Evolutionary conservation across 306 rosid species (phyloP).

Genomic region (Prunus armeniaca): DNA sequence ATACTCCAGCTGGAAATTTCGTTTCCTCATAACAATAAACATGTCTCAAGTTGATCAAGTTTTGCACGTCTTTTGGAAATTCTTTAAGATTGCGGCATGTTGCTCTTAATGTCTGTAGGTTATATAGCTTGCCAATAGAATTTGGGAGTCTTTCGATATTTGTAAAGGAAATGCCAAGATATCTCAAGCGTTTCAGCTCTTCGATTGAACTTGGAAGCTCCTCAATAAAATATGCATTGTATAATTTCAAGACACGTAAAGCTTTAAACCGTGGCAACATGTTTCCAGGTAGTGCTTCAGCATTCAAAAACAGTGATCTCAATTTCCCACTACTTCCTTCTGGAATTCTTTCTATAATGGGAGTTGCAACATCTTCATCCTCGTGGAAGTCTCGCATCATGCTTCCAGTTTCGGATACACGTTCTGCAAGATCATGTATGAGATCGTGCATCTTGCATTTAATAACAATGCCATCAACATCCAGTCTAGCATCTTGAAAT

Average conservation of each 20-base stretch:
- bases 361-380: not conserved
- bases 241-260: conserved; percentile 6
- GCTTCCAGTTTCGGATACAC: not conserved
- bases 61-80: too few relatives aligned
- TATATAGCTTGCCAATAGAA: not conserved
- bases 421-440: too few relatives aligned
- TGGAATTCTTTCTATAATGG: not conserved
- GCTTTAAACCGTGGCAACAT: not conserved
- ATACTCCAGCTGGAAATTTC: too few relatives aligned
- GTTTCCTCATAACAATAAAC: rapidly evolving
- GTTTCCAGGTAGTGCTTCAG: too few relatives aligned
- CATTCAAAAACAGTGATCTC: not conserved
- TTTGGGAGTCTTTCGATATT: not conserved
- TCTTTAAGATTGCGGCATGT: rapidly evolving
- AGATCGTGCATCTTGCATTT: too few relatives aligned
- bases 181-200: not conserved
- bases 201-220: too few relatives aligned
- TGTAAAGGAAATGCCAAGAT: conserved; percentile 1
- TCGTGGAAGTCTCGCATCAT: not conserved
- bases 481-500: too few relatives aligned
- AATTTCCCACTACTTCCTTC: not conserved
- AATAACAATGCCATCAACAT: too few relatives aligned
- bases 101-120: not conserved
- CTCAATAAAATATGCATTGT: not conserved
- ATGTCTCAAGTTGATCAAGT: not conserved